phyloP scores from a whole-genome alignment of 2,329 filamentous ascomycete genomes.

The Mariannaea elegans region DNA sequence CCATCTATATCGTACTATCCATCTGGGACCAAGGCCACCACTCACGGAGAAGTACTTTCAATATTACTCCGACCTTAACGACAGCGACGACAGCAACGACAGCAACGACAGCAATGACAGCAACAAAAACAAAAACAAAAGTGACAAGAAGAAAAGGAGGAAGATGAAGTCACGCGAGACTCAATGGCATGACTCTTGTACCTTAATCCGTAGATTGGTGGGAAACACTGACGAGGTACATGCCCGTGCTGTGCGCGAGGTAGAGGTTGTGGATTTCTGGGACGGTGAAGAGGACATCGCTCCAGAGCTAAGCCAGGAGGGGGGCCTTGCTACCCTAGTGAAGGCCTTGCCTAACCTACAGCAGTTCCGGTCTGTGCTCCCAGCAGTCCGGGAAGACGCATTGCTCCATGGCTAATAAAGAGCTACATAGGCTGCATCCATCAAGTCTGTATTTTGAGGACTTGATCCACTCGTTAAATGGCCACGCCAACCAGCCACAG shows the following conservation, averaged over 20 bases:
- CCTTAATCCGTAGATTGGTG: not conserved
- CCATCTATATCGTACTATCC: not conserved
- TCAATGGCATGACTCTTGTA: not conserved
- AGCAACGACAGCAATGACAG: too few species aligned
- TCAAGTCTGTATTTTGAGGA: not conserved
- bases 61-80: not conserved
- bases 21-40: not conserved
- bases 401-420: not conserved
- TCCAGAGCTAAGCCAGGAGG: not conserved
- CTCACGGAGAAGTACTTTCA: not conserved
- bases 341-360: not conserved
- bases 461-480: not conserved
- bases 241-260: not conserved
- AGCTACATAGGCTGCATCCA: not conserved
- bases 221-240: not conserved
- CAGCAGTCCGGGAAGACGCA: not conserved
- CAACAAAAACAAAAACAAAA: too few species aligned
- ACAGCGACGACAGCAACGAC: not conserved
- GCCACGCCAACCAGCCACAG: not conserved
- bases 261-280: not conserved
- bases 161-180: not conserved
- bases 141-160: not conserved
- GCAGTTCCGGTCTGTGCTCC: not conserved
- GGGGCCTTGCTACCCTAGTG: not conserved
- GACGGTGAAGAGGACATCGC: not conserved